Conservation (phyloP, 192 early-diverging fungal genomes). For the Allomyces arbusculus region DNA sequence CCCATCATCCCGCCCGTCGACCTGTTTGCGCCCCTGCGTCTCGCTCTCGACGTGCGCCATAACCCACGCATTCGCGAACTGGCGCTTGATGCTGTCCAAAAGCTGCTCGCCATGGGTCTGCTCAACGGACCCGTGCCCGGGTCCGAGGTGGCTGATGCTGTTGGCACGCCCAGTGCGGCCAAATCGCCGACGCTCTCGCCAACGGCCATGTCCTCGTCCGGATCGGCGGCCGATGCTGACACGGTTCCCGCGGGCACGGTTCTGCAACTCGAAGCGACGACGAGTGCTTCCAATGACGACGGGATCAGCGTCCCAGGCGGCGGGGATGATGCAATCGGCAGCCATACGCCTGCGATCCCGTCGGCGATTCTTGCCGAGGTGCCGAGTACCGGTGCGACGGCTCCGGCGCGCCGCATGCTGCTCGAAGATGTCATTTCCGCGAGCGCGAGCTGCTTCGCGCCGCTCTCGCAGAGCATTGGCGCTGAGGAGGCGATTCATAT, state of each 20-base stretch:
- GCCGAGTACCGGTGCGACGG: background rate
- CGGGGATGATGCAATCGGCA: too few relatives aligned
- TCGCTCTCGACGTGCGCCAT: slow-evolving; percentile 18
- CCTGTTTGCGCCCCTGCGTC: slow-evolving; percentile 2
- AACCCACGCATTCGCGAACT: slow-evolving; percentile 17
- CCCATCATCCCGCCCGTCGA: background rate
- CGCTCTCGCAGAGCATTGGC: background rate
- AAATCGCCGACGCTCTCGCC: too few relatives aligned
- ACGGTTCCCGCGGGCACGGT: too few relatives aligned
- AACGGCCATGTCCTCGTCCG: too few relatives aligned
- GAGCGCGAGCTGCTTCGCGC: slow-evolving; percentile 1
- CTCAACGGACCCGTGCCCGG: slow-evolving; percentile 10
- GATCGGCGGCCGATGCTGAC: too few relatives aligned
- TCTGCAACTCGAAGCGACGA: too few relatives aligned
- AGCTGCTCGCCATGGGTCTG: slow-evolving; percentile 27
- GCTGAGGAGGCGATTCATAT: slow-evolving; percentile 27
- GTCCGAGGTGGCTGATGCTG: slow-evolving; percentile 1
- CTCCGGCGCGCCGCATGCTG: slow-evolving; percentile 1
- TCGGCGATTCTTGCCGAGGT: too few relatives aligned
- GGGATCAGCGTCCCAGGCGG: too few relatives aligned
- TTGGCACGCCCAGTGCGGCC: too few relatives aligned
- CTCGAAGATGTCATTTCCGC: slow-evolving; percentile 2
- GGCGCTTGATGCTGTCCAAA: slow-evolving; percentile 27
- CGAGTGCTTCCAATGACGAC: too few relatives aligned
- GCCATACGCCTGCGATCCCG: too few relatives aligned